phyloP scores from a whole-genome alignment of 1,284 basidiomycete genomes.

The Tilletia walkeri region DNA sequence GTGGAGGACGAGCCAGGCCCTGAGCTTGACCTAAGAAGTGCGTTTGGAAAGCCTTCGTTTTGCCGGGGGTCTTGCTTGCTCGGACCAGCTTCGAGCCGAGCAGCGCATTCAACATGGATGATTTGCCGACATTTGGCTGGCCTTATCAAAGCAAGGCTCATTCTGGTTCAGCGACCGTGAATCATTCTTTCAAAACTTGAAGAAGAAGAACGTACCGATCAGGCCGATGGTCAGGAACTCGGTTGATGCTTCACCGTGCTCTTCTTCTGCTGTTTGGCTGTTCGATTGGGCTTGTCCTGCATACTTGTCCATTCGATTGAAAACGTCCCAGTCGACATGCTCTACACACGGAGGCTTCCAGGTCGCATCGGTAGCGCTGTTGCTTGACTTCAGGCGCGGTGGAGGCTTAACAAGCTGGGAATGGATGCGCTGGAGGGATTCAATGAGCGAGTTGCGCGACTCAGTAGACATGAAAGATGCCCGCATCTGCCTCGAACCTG shows the following conservation, averaged over 20 bases:
- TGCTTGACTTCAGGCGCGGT: neutral
- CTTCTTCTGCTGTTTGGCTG: neutral
- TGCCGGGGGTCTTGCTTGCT: slow-evolving; percentile 85
- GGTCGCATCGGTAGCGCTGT: slow-evolving; percentile 26
- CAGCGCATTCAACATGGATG: slow-evolving; percentile 81
- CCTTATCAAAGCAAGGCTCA: slow-evolving; percentile 42
- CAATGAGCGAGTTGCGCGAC: neutral
- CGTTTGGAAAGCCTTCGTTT: slow-evolving; percentile 92
- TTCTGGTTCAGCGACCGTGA: too few relatives aligned
- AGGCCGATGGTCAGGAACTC: slow-evolving; percentile 40
- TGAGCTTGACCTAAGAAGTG: slow-evolving; percentile 63
- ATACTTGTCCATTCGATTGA: slow-evolving; percentile 22
- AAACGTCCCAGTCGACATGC: slow-evolving; percentile 37
- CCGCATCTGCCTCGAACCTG: neutral
- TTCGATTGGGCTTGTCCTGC: neutral
- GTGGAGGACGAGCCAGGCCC: slow-evolving; percentile 16
- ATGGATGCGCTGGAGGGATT: neutral
- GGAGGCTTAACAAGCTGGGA: neutral
- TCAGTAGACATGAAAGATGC: neutral
- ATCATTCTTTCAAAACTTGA: too few relatives aligned
- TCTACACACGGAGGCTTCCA: slow-evolving; percentile 64
- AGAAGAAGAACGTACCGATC: slow-evolving; percentile 23
- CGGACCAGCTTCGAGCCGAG: slow-evolving; percentile 78
- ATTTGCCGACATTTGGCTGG: slow-evolving; percentile 92
- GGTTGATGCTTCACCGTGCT: neutral